phyloP scores from a whole-genome alignment of 768 basidiomycete species.

The Phylloporus rhodoxanthus region DNA sequence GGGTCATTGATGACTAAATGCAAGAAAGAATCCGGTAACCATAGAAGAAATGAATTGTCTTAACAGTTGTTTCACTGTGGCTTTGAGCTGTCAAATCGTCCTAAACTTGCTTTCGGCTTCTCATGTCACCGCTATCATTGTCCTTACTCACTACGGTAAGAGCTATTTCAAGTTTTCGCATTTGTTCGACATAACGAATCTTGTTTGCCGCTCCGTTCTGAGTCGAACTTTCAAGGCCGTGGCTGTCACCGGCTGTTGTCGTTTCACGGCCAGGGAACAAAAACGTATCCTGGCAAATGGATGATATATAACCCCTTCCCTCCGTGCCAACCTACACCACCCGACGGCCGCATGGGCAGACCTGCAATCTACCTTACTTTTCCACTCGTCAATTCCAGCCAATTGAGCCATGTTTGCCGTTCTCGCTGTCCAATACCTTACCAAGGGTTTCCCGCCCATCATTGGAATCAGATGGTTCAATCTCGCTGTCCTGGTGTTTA shows the following conservation, averaged over 20 bases:
- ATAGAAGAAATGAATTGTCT: slow-evolving; percentile 2
- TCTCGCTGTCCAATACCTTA: slow-evolving; percentile 11
- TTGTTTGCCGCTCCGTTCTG: slow-evolving; percentile 14
- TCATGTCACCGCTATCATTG: slow-evolving; percentile 12
- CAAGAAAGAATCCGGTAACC: slow-evolving; percentile 16
- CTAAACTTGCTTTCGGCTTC: slow-evolving; percentile 4
- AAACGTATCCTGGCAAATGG: slow-evolving; percentile 19
- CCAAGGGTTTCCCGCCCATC: slow-evolving; percentile 40
- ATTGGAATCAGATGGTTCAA: slow-evolving; percentile 73
- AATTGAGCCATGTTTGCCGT: slow-evolving; percentile 7
- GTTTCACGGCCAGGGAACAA: slow-evolving; percentile 11
- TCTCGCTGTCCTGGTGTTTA: slow-evolving; percentile 58
- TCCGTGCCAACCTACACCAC: slow-evolving; percentile 11
- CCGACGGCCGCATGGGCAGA: slow-evolving; percentile 5
- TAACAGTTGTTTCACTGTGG: slow-evolving; percentile 16
- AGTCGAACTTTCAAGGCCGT: slow-evolving; percentile 13
- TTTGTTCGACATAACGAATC: slow-evolving; percentile 10
- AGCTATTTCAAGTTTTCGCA: slow-evolving; percentile 1
- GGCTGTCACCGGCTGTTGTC: slow-evolving; percentile 19
- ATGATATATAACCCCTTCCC: slow-evolving; percentile 25
- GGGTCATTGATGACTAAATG: slow-evolving; percentile 1
- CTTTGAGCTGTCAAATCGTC: slow-evolving; percentile 13
- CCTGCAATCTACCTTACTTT: background rate
- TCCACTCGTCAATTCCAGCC: slow-evolving; percentile 1
- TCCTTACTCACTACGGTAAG: background rate